Conservation (phyloP, 2,329 filamentous ascomycete genomes). For the Mycosphaerella sp. region DNA sequence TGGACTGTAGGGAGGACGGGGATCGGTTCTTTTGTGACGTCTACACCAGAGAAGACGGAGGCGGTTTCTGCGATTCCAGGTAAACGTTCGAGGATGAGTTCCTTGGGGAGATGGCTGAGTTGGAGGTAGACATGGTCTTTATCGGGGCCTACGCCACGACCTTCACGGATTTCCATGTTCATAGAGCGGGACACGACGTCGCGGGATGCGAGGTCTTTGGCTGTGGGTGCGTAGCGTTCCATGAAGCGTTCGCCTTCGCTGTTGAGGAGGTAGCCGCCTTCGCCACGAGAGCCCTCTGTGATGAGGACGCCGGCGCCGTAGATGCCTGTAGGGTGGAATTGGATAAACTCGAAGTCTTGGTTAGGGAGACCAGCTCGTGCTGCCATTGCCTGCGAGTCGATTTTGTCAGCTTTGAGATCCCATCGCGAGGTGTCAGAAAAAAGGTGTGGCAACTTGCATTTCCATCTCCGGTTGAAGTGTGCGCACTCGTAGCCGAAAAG, state of each 20-base stretch:
- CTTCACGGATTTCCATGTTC: constrained; percentile 46
- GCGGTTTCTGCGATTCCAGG: constrained; percentile 49
- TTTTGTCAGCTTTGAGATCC: neutral
- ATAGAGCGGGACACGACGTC: constrained; percentile 45
- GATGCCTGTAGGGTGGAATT: constrained; percentile 47
- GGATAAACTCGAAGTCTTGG: constrained; percentile 48
- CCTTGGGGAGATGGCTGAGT: constrained; percentile 43
- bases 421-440: neutral
- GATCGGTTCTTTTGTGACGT: constrained; percentile 46
- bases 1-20: constrained; percentile 48
- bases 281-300: constrained; percentile 46
- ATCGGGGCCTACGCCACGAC: constrained; percentile 41
- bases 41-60: constrained; percentile 45
- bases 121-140: constrained; percentile 46
- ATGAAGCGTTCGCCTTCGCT: constrained; percentile 46
- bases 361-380: constrained; percentile 44
- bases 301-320: constrained; percentile 47
- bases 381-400: constrained; percentile 39
- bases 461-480: constrained; percentile 47
- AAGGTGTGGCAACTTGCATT: constrained; percentile 28
- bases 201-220: constrained; percentile 45
- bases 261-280: constrained; percentile 48
- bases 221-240: constrained; percentile 48
- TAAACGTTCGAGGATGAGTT: constrained; percentile 43
- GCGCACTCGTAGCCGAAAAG: constrained; percentile 45